Evolutionary conservation across 805 yeast species (phyloP), one percentile per base, ranked within the genome.

Genomic region (Starmera quercuum): DNA sequence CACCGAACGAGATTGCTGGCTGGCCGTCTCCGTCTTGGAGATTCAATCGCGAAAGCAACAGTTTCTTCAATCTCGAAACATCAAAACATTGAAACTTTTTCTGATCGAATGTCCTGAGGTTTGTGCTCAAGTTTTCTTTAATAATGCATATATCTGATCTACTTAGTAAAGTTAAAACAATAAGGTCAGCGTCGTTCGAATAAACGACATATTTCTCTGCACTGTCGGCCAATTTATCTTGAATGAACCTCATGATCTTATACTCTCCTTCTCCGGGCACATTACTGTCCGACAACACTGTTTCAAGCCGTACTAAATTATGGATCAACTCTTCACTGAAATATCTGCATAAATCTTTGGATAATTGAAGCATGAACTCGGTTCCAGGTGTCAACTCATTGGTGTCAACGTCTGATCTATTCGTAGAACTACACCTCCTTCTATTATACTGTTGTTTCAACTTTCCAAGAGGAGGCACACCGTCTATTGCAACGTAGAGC

Each of bases 231-330:
- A n/a, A n/a, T n/a, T n/a, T n/a, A n/a, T n/a, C n/a, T n/a, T n/a
- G n/a, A n/a, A n/a, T n/a, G 44, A 73, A 81, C 40, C 81, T 81
- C 95, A 87, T 86, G 44, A 90, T 85, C 56, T 90, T 90, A 59
- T 86, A 96, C 61, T 90, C 97, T 53, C 97, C 97, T 66, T 90
- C 97, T 42, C 97, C 97, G 2, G 95, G 95, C 9, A 82, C 94
- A 54, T 82, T 90, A 50, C 81, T 92, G 16, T 95, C 95, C 29
- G 92, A 79, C 35, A 38, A 88, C 69, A 29, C 80, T 69, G 31
- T 84, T 68, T 12, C 82, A 59, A 51, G 83, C 95, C 36, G 76
- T 78, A 6, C 83, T 67, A 26, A 84, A 77, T 51, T 84, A 83
- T 44, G 82, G 78, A 51, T 80, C 80, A 47, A 86, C 75, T 54